Evolutionary conservation across 1,139 yeast species (phyloP), one percentile per base, ranked within the genome.

Genomic region (Candida anutae): DNA sequence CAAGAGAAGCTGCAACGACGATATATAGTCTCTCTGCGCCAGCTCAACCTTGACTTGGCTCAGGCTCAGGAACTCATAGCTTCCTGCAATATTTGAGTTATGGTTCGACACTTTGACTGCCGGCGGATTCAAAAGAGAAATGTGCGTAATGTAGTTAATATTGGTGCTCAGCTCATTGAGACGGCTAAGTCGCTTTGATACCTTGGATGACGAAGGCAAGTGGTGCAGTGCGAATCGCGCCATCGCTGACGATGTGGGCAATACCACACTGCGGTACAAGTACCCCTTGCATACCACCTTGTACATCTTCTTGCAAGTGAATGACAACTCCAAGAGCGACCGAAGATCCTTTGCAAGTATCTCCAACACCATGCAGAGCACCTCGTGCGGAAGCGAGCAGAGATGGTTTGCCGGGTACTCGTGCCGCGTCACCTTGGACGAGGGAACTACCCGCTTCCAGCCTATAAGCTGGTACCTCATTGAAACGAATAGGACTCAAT

Each of bases 311-410:
- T 45, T 44, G 38, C 74, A 67, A 2, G 55, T 50, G 5, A 52
- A 34, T 2, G 67, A 51, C 9, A 69, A 30, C 20, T 33, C 40
- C 8, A 62, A 36, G 29, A 55, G 45, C 13, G 51, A 50, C 26
- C 35, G 37, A 5, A 29, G 24, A 21, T 38, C 43, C 4, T 31
- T 26, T 8, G 33, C 39, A 13, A 63, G 37, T 24, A 45, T 35
- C 5, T 42, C 36, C 16, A 68, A 50, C 20, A 69, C 54, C 24
- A 50, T 46, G 14, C 55, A 36, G 4, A 67, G 37, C 5, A 69
- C 46, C 38, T 69, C 76, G 13, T 49, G 37, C 4, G 75, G 75
- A 15, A 63, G 41, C n/a, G 63, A 58, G 33, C 50, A 53, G 6
- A 64, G 16, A 34, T 62, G 69, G 5, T 33, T 30, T 5, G 33